These are phyloP conservation scores for Steccherinum ochraceum DNA, from an alignment of 768 basidiomycete genomes.

Conservation along the genomic window DNA sequence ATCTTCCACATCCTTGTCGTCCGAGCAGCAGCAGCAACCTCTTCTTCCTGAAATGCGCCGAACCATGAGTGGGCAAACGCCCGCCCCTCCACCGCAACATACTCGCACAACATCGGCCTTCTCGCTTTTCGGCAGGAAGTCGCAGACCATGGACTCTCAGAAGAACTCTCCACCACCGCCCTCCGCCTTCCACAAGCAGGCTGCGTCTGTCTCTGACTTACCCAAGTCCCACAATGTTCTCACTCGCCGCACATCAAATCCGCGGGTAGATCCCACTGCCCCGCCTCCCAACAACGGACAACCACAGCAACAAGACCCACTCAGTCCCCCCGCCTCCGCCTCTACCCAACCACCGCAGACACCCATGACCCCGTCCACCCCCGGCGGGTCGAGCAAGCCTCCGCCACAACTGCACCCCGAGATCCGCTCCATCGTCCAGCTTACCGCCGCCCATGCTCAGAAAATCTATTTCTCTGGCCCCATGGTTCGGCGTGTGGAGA, in stretches of 20 bases:
- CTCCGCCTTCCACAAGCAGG: neutral
- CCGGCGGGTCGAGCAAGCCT: constrained; percentile 42
- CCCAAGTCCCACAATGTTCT: neutral
- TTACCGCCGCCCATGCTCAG: constrained; percentile 71
- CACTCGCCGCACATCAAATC: neutral
- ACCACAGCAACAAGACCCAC: neutral
- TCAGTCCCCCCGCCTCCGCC: neutral
- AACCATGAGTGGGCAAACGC: constrained; percentile 5
- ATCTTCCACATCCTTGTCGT: constrained; percentile 1
- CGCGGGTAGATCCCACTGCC: neutral
- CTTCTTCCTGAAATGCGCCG: constrained; percentile 8
- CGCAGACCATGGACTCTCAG: constrained; percentile 5
- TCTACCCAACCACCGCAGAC: constrained; percentile 12
- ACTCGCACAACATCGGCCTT: constrained; percentile 61
- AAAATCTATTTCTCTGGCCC: constrained; percentile 88
- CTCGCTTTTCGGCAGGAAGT: constrained; percentile 44
- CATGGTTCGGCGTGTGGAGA: constrained; percentile 68
- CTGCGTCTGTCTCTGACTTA: neutral
- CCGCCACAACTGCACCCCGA: constrained; percentile 66
- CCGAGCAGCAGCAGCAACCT: constrained; percentile 4
- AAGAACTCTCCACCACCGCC: constrained; percentile 8
- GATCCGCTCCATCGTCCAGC: constrained; percentile 71
- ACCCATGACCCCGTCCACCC: constrained; percentile 20
- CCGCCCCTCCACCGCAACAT: constrained; percentile 29
- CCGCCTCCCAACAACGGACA: neutral